Conservation (phyloP, 2,329 filamentous ascomycete species). For the Xylariaceae sp. region DNA sequence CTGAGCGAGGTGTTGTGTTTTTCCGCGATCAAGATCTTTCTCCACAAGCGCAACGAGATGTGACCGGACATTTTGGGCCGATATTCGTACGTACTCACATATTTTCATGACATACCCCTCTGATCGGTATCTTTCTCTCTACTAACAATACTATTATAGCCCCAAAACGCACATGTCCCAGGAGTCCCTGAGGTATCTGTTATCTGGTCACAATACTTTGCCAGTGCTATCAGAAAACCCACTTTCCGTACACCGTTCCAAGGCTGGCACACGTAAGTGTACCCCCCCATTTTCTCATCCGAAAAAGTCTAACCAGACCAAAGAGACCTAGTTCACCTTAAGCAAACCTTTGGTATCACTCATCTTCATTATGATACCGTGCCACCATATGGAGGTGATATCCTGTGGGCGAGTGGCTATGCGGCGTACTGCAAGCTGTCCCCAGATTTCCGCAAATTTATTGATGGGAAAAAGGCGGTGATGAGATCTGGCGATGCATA, state of each 20-base stretch:
- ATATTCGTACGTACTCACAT: conserved; percentile 9
- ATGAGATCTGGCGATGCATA: conserved; percentile 9
- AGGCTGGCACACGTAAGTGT: conserved; percentile 17
- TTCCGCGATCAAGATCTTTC: conserved; percentile 17
- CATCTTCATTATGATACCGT: conserved; percentile 16
- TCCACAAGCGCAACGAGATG: conserved; percentile 6
- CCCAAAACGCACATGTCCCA: conserved; percentile 14
- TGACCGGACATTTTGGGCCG: neutral
- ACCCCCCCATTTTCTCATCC: neutral
- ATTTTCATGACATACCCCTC: neutral
- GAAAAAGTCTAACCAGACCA: neutral
- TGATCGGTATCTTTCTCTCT: too few species aligned
- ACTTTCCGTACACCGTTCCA: conserved; percentile 12
- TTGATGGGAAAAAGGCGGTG: conserved; percentile 11
- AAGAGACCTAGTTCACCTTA: conserved; percentile 5
- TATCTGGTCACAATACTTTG: conserved; percentile 8
- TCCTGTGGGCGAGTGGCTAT: conserved; percentile 9
- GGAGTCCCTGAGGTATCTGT: conserved; percentile 9
- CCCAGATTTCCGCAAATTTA: conserved; percentile 9
- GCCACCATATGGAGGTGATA: conserved; percentile 4
- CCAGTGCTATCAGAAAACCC: conserved; percentile 7
- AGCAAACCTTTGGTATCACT: conserved; percentile 8
- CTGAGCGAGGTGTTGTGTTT: conserved; percentile 18
- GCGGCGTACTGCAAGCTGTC: conserved; percentile 19
- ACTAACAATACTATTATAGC: neutral